A percentile compares a stretch with the other conserved stretches of the same genome.
These are phyloP conservation scores for Zygotorulaspora mrakii DNA, from an alignment of 1,139 yeast species.

Conservation along the genomic window DNA sequence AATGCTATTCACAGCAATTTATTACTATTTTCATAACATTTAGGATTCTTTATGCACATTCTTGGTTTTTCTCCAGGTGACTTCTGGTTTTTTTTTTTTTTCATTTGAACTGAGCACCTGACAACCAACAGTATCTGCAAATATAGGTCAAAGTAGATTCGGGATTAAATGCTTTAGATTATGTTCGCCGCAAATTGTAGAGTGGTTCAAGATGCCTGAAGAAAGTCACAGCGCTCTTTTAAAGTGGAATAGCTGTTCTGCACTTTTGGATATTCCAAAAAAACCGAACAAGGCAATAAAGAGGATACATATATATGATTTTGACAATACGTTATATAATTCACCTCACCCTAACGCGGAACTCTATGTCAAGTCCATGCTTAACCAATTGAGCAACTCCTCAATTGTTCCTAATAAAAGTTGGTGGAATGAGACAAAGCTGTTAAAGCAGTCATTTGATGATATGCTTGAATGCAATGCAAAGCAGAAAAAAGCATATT, in stretches of 20 bases:
- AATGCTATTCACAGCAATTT: too few relatives aligned
- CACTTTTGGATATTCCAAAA: constrained; percentile 19
- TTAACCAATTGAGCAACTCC: constrained; percentile 18
- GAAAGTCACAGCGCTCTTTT: constrained; percentile 11
- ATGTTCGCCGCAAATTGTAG: too few relatives aligned
- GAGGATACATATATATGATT: constrained; percentile 44
- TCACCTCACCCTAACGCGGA: constrained; percentile 45
- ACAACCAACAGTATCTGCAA: too few relatives aligned
- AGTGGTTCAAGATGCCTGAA: too few relatives aligned
- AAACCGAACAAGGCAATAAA: constrained; percentile 18
- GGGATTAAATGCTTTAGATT: too few relatives aligned
- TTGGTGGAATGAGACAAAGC: constrained; percentile 46
- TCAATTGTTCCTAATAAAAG: constrained; percentile 39
- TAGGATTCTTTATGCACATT: too few relatives aligned
- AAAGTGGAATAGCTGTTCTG: constrained; percentile 31
- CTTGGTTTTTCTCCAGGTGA: too few relatives aligned
- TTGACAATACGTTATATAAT: constrained; percentile 46
- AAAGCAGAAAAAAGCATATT: constrained; percentile 27
- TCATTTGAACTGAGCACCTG: too few relatives aligned
- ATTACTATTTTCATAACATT: too few relatives aligned
- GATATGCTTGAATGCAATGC: constrained; percentile 33
- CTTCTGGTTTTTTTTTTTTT: too few relatives aligned
- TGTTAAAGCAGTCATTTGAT: constrained; percentile 37
- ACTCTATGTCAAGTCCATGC: constrained; percentile 35
- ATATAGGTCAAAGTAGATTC: too few relatives aligned